phyloP scores from a whole-genome alignment of 2,329 filamentous ascomycete species.

The Microascus cirrosus region DNA sequence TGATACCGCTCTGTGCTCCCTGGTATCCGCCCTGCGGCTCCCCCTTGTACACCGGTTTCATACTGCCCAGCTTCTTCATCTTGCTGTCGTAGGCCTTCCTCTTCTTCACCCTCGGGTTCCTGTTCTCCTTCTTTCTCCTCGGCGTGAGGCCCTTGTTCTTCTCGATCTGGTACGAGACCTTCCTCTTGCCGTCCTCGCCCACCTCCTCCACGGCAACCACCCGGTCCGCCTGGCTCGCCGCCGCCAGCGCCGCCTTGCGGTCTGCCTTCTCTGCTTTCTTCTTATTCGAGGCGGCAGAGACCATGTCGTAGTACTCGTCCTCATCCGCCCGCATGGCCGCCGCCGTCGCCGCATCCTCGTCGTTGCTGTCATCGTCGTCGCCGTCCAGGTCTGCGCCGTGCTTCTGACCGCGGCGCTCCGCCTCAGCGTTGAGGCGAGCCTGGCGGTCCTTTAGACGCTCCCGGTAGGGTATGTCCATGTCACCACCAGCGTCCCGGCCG shows the following conservation, averaged over 20 bases:
- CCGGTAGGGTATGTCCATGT: slow-evolving; percentile 75
- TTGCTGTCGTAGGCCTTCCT: slow-evolving; percentile 91
- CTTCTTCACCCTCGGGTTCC: slow-evolving; percentile 97
- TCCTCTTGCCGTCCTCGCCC: slow-evolving; percentile 76
- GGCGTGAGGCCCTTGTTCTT: slow-evolving; percentile 96
- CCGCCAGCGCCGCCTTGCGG: slow-evolving; percentile 41
- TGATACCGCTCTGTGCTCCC: slow-evolving; percentile 92
- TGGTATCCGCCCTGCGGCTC: slow-evolving; percentile 77
- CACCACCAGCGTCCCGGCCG: slow-evolving; percentile 64
- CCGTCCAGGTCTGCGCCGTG: slow-evolving; percentile 56
- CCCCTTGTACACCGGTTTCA: slow-evolving; percentile 76
- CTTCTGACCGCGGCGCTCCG: slow-evolving; percentile 65
- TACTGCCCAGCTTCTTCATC: slow-evolving; percentile 90
- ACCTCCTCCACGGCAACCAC: slow-evolving; percentile 57
- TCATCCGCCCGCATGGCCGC: slow-evolving; percentile 45
- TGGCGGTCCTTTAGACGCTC: slow-evolving; percentile 82
- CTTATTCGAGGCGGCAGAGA: slow-evolving; percentile 56
- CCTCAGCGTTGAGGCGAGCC: slow-evolving; percentile 77
- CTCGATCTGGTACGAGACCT: slow-evolving; percentile 86
- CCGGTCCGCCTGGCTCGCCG: slow-evolving; percentile 52
- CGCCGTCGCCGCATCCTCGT: slow-evolving; percentile 47
- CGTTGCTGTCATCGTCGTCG: slow-evolving; percentile 55
- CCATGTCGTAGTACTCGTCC: slow-evolving; percentile 82
- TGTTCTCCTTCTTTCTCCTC: slow-evolving; percentile 82
- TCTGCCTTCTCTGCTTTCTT: slow-evolving; percentile 64